These are phyloP conservation scores for Sparassis latifolia DNA, from an alignment of 1,284 basidiomycete genomes.

Conservation along the genomic window DNA sequence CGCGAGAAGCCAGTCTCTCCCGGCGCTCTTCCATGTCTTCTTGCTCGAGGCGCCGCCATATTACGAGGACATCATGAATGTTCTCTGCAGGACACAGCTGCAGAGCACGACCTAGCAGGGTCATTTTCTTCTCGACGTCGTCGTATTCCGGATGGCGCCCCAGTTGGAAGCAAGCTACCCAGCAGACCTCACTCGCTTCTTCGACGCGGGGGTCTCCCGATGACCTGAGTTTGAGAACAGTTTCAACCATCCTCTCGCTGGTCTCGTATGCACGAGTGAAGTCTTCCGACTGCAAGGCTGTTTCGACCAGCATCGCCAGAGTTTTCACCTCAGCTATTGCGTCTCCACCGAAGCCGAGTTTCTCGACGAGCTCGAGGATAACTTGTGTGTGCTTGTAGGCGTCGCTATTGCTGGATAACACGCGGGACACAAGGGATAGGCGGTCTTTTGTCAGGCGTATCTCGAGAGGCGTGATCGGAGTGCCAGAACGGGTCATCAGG, in stretches of 20 bases:
- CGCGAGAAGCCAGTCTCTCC: conserved; percentile 15
- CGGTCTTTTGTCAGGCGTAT: conserved; percentile 85
- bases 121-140: conserved; percentile 60
- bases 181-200: conserved; percentile 75
- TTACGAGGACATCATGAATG: conserved; percentile 63
- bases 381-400: conserved; percentile 88
- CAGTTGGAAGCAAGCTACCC: conserved; percentile 82
- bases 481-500: conserved; percentile 65
- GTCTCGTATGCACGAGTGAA: conserved; percentile 68
- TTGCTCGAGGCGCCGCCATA: conserved; percentile 66
- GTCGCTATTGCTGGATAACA: conserved; percentile 76
- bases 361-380: conserved; percentile 81
- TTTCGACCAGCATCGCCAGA: conserved; percentile 83
- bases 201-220: conserved; percentile 32
- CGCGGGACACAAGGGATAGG: conserved; percentile 73
- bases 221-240: conserved; percentile 43
- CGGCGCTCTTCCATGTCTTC: conserved; percentile 49
- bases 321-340: conserved; percentile 70
- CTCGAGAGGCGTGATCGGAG: conserved; percentile 82
- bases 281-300: conserved; percentile 77
- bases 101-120: conserved; percentile 75
- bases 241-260: conserved; percentile 65
- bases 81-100: conserved; percentile 83
- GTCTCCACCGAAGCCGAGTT: conserved; percentile 76
- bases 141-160: conserved; percentile 74